phyloP scores from a whole-genome alignment of 106 monocot species.

The Ottelia alismoides region DNA sequence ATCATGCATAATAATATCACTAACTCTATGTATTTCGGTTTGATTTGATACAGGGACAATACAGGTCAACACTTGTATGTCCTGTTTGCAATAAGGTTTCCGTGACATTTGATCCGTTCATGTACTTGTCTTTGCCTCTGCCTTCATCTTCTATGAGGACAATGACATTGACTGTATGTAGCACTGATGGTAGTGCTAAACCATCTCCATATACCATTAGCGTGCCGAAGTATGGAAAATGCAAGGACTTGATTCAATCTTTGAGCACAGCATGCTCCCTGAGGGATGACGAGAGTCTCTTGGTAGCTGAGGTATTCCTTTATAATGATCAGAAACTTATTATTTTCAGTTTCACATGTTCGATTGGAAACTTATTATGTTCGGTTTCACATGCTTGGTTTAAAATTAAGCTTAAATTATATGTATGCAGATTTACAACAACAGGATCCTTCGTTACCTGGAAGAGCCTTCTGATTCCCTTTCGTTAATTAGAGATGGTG shows the following conservation, averaged over 20 bases:
- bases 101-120: constrained; percentile 91
- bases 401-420: too few species aligned
- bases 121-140: constrained; percentile 83
- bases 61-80: constrained; percentile 78
- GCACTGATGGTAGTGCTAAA: constrained; percentile 42
- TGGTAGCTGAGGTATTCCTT: constrained; percentile 61
- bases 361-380: background rate
- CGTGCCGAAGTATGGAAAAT: constrained; percentile 58
- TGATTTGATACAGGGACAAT: constrained; percentile 70
- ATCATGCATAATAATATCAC: too few species aligned
- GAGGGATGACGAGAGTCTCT: constrained; percentile 50
- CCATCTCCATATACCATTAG: constrained; percentile 47
- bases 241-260: constrained; percentile 57
- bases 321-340: background rate
- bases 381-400: constrained; percentile 31
- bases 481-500: constrained; percentile 76
- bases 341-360: background rate
- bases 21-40: too few species aligned
- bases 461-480: constrained; percentile 69
- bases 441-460: constrained; percentile 52
- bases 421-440: too few species aligned
- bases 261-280: constrained; percentile 55
- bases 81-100: constrained; percentile 81
- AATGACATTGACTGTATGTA: constrained; percentile 71
- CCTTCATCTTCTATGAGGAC: constrained; percentile 58